These are phyloP conservation scores for Talaromyces rugulosus DNA, from an alignment of 2,329 filamentous ascomycete genomes.

Conservation along the genomic window DNA sequence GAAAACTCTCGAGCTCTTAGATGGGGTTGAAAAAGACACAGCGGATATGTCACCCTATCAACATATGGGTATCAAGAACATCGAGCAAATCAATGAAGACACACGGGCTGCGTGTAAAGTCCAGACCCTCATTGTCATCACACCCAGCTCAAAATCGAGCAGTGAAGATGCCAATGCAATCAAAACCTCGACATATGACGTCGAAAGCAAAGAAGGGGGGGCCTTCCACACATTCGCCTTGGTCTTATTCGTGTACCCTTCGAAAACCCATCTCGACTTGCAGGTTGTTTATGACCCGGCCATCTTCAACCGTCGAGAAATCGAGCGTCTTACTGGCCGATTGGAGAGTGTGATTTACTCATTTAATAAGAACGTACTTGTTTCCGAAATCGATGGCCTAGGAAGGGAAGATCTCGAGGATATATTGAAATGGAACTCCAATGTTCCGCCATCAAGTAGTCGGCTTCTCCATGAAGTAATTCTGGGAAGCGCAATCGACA, in stretches of 20 bases:
- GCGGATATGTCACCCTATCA: conserved; percentile 55
- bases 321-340: not conserved
- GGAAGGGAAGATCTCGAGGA: not conserved
- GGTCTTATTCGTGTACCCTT: not conserved
- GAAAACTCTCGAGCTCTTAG: no score
- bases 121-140: conserved; percentile 3
- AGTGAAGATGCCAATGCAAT: not conserved
- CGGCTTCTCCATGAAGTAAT: not conserved
- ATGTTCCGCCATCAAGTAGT: not conserved
- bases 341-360: not conserved
- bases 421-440: not conserved
- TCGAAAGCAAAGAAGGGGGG: not conserved
- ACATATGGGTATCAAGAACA: conserved; percentile 47
- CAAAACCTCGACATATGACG: not conserved
- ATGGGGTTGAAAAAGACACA: conserved; percentile 46
- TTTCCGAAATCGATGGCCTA: not conserved
- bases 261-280: not conserved
- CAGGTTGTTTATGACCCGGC: not conserved
- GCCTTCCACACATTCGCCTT: not conserved
- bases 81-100: conserved; percentile 14
- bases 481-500: not conserved
- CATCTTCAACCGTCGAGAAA: not conserved
- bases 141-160: not conserved
- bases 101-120: conserved; percentile 3
- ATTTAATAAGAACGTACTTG: not conserved